phyloP scores from a whole-genome alignment of 768 basidiomycete species.

The Trametes villosa region DNA sequence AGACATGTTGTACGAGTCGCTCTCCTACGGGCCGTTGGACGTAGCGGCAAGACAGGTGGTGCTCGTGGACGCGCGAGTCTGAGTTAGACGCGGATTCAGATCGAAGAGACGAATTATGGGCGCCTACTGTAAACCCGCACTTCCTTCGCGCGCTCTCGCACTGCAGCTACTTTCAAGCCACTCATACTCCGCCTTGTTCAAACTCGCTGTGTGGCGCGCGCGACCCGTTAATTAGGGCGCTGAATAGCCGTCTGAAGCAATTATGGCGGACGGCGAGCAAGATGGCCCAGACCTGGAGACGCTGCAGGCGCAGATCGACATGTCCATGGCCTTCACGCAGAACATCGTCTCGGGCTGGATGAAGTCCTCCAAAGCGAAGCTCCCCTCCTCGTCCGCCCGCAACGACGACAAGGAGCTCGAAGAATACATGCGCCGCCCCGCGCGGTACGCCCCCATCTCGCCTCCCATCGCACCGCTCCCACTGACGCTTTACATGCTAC shows the following conservation, averaged over 20 bases:
- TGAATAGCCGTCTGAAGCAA: no score
- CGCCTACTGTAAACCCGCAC: neutral
- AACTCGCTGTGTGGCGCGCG: no score
- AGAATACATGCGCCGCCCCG: conserved; percentile 69
- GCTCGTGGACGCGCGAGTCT: neutral
- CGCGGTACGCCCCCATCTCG: conserved; percentile 54
- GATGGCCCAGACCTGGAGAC: conserved; percentile 67
- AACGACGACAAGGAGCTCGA: conserved; percentile 55
- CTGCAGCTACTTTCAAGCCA: no score
- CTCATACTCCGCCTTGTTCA: no score
- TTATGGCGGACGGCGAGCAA: conserved; percentile 44
- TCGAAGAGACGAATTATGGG: neutral
- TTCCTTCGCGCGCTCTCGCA: neutral
- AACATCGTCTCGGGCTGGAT: conserved; percentile 80
- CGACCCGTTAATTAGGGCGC: no score
- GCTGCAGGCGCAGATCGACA: conserved; percentile 82
- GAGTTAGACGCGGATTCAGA: neutral
- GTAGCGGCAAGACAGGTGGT: neutral
- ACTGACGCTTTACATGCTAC: neutral
- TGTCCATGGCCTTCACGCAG: conserved; percentile 78
- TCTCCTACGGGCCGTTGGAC: no score
- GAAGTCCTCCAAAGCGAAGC: conserved; percentile 46
- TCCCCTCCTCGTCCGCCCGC: conserved; percentile 25
- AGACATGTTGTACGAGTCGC: conserved; percentile 15
- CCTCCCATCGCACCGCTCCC: neutral